Conservation (phyloP, 2,329 filamentous ascomycete species). For the Trichoderma koningiopsis region DNA sequence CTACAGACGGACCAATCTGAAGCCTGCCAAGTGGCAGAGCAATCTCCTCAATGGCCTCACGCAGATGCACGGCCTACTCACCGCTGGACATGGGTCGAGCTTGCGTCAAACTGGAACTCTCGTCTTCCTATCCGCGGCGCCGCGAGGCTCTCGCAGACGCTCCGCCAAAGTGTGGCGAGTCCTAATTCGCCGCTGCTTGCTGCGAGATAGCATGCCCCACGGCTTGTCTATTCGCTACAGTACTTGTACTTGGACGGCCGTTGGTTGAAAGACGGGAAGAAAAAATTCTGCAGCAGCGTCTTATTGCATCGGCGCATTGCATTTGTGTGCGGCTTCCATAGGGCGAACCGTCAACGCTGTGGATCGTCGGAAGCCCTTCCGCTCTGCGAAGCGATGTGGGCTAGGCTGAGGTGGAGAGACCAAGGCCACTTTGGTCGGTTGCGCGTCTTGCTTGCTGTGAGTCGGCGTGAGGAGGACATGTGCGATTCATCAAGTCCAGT, state of each 20-base stretch:
- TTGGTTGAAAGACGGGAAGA: background rate
- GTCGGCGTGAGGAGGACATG: background rate
- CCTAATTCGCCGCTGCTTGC: constrained; percentile 24
- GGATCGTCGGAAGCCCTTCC: constrained; percentile 25
- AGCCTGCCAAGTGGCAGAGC: background rate
- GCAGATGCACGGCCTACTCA: background rate
- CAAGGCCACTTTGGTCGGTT: background rate
- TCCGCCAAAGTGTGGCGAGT: constrained; percentile 25
- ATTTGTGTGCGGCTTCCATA: constrained; percentile 21
- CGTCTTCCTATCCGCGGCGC: constrained; percentile 3
- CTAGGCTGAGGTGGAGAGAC: constrained; percentile 6
- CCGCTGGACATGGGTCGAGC: constrained; percentile 13
- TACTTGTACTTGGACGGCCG: background rate
- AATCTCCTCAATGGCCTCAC: constrained; percentile 2
- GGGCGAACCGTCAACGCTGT: constrained; percentile 19
- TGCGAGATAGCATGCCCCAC: background rate
- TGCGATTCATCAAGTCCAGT: background rate
- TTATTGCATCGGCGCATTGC: constrained; percentile 19
- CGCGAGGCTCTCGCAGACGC: constrained; percentile 3
- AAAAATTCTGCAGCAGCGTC: constrained; percentile 22
- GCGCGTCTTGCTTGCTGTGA: background rate
- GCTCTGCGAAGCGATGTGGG: constrained; percentile 10
- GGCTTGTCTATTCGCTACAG: background rate
- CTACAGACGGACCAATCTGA: background rate
- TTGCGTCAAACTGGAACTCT: background rate